Evolutionary conservation across 2,329 filamentous ascomycete genomes (phyloP).

Genomic region (Alternaria sp.): DNA sequence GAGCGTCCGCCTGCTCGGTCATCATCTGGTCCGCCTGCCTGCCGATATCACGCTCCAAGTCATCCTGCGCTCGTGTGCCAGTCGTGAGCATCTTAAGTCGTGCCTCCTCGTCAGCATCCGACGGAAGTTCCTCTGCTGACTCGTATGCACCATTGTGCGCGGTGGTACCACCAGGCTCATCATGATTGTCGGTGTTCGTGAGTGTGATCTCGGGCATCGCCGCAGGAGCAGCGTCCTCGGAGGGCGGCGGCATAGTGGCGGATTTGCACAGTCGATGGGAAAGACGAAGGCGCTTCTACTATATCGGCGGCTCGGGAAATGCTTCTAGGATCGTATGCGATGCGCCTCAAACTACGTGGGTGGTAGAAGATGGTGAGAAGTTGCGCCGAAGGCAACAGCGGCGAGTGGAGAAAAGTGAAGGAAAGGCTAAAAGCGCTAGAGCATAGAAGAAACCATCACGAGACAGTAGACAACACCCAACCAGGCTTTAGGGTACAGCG

Average conservation of each 20-base stretch:
- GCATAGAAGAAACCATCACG: background rate
- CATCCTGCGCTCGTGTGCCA: conserved; percentile 78
- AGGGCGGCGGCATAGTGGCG: conserved; percentile 21
- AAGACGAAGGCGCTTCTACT: background rate
- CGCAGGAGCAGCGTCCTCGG: conserved; percentile 16
- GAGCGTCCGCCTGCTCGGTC: conserved; percentile 69
- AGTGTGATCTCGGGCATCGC: conserved; percentile 21
- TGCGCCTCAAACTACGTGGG: background rate
- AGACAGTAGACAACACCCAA: background rate
- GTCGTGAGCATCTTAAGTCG: conserved; percentile 51
- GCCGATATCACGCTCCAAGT: conserved; percentile 86
- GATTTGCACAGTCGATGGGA: background rate
- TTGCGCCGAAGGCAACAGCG: conserved; percentile 29
- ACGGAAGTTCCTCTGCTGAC: conserved; percentile 32
- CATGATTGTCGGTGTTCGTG: conserved; percentile 16
- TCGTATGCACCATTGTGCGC: conserved; percentile 21
- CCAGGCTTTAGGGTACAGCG: background rate
- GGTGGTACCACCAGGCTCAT: conserved; percentile 10
- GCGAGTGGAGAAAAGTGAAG: conserved; percentile 4
- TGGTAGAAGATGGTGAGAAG: conserved; percentile 1
- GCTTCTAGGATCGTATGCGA: background rate
- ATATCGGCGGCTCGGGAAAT: background rate
- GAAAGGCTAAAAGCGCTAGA: background rate
- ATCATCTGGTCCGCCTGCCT: conserved; percentile 70
- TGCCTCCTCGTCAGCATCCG: conserved; percentile 53